phyloP scores from a whole-genome alignment of 192 early-diverging fungal genomes.

The Coemansia sp. region DNA sequence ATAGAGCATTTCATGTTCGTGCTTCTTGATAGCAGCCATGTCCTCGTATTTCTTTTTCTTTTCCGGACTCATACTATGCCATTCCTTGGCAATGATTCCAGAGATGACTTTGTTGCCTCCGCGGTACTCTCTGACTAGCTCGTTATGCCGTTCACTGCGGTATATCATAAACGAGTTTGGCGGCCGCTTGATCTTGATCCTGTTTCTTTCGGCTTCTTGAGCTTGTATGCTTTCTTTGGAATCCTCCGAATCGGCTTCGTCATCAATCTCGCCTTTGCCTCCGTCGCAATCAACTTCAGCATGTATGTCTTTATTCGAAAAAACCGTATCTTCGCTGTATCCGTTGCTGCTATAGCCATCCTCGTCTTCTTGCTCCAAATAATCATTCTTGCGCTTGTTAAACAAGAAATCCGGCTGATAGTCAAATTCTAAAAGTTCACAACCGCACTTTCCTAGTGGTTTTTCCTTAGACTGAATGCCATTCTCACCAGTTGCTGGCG shows the following conservation, averaged over 20 bases:
- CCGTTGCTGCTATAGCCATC: slow-evolving; percentile 11
- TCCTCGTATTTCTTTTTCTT: slow-evolving; percentile 39
- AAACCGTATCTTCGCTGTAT: neutral
- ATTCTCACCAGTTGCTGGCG: slow-evolving; percentile 2
- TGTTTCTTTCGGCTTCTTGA: slow-evolving; percentile 30
- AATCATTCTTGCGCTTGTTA: slow-evolving; percentile 21
- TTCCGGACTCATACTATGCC: slow-evolving; percentile 35
- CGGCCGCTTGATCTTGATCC: slow-evolving; percentile 51
- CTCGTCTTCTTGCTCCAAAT: slow-evolving; percentile 7
- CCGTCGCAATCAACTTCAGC: neutral
- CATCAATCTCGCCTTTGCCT: slow-evolving; percentile 3
- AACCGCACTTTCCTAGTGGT: slow-evolving; percentile 34
- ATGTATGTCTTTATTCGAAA: slow-evolving; percentile 10
- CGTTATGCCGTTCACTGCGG: slow-evolving; percentile 46
- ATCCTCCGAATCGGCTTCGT: slow-evolving; percentile 4
- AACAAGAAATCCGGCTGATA: slow-evolving; percentile 52
- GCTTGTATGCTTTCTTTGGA: slow-evolving; percentile 8
- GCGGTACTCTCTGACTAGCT: slow-evolving; percentile 40
- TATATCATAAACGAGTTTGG: slow-evolving; percentile 56
- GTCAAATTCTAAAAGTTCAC: slow-evolving; percentile 51
- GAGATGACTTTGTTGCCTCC: slow-evolving; percentile 55
- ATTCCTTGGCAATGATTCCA: slow-evolving; percentile 44
- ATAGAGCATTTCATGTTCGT: slow-evolving; percentile 49
- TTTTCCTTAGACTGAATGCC: slow-evolving; percentile 9
- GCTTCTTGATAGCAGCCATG: slow-evolving; percentile 43